phyloP scores from a whole-genome alignment of 345 rosid species.

The Anacardium occidentale region DNA sequence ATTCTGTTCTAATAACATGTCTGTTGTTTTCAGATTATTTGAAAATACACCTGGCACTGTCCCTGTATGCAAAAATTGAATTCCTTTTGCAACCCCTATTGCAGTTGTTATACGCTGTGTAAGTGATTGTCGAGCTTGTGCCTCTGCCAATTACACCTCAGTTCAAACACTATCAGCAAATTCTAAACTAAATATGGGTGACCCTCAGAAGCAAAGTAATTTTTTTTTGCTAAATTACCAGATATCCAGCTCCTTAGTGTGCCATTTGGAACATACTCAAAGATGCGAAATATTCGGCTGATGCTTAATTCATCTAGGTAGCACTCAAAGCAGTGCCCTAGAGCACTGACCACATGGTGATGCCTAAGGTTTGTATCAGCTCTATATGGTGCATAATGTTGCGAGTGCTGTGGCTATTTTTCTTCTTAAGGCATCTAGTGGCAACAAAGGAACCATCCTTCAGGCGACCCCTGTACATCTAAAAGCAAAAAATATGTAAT shows the following conservation, averaged over 20 bases:
- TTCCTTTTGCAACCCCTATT: constrained; percentile 85
- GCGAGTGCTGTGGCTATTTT: constrained; percentile 67
- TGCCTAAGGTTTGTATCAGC: constrained; percentile 81
- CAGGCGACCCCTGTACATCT: constrained; percentile 85
- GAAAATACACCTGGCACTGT: constrained; percentile 79
- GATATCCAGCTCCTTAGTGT: constrained; percentile 84
- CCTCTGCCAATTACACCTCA: constrained; percentile 40
- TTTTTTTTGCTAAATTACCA: constrained; percentile 42
- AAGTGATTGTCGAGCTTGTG: constrained; percentile 39
- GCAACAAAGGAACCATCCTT: constrained; percentile 78
- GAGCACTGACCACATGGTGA: constrained; percentile 79
- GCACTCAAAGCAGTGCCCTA: constrained; percentile 93
- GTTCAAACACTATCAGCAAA: not conserved
- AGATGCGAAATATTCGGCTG: constrained; percentile 84
- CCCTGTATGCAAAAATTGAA: constrained; percentile 89
- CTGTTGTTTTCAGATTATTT: constrained; percentile 76
- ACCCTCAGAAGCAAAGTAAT: not conserved
- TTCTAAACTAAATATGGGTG: too few species aligned
- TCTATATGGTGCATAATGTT: constrained; percentile 83
- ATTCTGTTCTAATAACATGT: constrained; percentile 80
- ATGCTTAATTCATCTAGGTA: constrained; percentile 91
- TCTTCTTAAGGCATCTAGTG: constrained; percentile 81
- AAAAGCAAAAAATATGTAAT: constrained; percentile 25
- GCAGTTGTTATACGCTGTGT: constrained; percentile 79
- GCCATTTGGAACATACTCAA: constrained; percentile 88